A percentile compares a stretch with the other conserved stretches of the same genome.
phyloP scores from a whole-genome alignment of 192 early-diverging fungal genomes.

The Entomortierella chlamydospora region DNA sequence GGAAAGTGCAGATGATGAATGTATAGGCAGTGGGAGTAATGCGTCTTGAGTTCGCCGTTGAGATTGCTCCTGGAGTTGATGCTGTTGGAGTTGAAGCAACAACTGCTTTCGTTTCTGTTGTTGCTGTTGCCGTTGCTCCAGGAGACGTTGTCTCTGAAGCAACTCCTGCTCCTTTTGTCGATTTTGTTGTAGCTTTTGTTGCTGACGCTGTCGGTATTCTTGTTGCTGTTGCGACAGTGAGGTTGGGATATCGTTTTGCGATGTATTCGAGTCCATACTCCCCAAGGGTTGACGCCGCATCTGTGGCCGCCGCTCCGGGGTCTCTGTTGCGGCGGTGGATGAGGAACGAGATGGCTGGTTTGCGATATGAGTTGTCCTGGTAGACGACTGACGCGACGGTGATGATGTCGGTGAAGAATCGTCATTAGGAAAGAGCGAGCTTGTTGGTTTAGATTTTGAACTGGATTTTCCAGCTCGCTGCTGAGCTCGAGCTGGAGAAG shows the following conservation, averaged over 20 bases:
- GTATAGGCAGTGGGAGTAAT: not conserved
- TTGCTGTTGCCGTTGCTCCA: slow-evolving; percentile 24
- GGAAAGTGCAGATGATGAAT: not conserved
- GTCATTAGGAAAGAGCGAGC: no score
- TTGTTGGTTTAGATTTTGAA: no score
- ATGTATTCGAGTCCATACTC: no score
- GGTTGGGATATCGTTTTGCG: no score
- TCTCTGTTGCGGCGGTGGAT: not conserved
- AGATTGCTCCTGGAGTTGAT: slow-evolving; percentile 21
- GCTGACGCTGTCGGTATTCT: slow-evolving; percentile 16
- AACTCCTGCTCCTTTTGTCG: slow-evolving; percentile 22
- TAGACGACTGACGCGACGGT: no score
- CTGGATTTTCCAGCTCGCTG: no score
- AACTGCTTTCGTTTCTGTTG: slow-evolving; percentile 9
- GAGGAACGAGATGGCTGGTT: no score
- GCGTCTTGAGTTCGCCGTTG: not conserved
- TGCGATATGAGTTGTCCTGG: no score
- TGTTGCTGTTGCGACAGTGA: slow-evolving; percentile 1
- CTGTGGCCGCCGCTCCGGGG: not conserved
- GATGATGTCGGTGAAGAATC: no score
- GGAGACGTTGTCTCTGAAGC: slow-evolving; percentile 13
- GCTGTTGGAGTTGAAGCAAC: slow-evolving; percentile 22
- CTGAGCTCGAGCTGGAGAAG: no score
- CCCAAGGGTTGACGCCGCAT: not conserved
- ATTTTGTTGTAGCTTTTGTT: slow-evolving; percentile 19